A percentile compares a stretch with the other conserved stretches of the same genome.
Evolutionary conservation across 176 grass and related monocot genomes (phyloP).

Genomic region (Musa beccarii): DNA sequence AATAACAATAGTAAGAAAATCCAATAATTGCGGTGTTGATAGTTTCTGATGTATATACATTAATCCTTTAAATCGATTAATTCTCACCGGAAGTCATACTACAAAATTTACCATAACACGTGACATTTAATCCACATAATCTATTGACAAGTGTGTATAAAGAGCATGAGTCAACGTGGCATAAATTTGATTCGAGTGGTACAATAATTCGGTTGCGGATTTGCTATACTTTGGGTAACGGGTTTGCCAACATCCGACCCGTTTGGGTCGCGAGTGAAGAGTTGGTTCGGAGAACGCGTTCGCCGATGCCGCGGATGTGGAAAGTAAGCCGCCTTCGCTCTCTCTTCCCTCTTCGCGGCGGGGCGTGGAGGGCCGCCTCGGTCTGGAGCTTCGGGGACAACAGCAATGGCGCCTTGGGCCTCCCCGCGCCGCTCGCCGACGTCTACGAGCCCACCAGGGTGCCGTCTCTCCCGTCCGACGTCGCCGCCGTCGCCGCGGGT

Average conservation of each 20-base stretch:
- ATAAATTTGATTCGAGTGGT: too few species aligned
- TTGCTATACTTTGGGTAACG: too few species aligned
- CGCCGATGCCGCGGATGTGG: background rate
- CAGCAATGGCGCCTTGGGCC: constrained; percentile 57
- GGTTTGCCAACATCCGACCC: background rate
- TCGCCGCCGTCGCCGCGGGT: constrained; percentile 34
- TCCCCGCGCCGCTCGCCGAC: constrained; percentile 30
- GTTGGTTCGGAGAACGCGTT: background rate
- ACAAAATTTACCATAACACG: too few species aligned
- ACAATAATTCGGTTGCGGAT: too few species aligned
- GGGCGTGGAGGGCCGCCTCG: constrained; percentile 12
- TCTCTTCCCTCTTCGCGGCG: background rate
- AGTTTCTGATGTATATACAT: too few species aligned
- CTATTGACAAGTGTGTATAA: too few species aligned
- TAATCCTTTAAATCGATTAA: too few species aligned
- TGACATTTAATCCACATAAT: too few species aligned
- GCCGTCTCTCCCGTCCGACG: constrained; percentile 41
- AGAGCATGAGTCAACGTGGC: too few species aligned
- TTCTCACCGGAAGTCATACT: too few species aligned
- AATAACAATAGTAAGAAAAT: too few species aligned
- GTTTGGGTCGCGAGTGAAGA: background rate
- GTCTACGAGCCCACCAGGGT: constrained; percentile 55
- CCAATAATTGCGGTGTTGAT: too few species aligned
- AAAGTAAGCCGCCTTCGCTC: background rate
- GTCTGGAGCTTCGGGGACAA: constrained; percentile 82